Conservation (phyloP, 1,284 basidiomycete species). For the Sporisorium sorghi region DNA sequence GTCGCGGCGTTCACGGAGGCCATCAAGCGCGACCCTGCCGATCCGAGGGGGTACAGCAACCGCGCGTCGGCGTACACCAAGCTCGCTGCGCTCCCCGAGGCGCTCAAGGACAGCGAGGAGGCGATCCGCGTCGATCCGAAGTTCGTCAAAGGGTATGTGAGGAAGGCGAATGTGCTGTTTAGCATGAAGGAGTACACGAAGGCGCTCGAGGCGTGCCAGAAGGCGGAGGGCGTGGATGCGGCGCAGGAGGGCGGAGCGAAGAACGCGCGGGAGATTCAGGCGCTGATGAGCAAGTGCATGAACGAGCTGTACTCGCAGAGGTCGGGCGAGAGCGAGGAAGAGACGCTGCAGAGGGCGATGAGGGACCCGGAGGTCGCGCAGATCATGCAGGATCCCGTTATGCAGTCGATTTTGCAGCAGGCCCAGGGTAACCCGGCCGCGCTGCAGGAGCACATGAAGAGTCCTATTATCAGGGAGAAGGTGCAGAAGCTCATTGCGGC, state of each 20-base stretch:
- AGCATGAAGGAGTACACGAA: constrained; percentile 92
- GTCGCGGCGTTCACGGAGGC: constrained; percentile 94
- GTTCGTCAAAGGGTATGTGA: constrained; percentile 86
- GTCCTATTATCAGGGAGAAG: constrained; percentile 80
- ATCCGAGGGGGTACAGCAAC: constrained; percentile 95
- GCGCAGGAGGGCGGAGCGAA: constrained; percentile 48
- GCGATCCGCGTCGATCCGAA: constrained; percentile 91
- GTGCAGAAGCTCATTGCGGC: constrained; percentile 93
- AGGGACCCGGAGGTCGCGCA: constrained; percentile 92
- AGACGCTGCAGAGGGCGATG: constrained; percentile 94
- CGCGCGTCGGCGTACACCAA: constrained; percentile 96
- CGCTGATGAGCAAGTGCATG: constrained; percentile 71
- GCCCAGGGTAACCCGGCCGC: constrained; percentile 90
- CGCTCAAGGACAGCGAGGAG: constrained; percentile 92
- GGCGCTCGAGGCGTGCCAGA: constrained; percentile 70
- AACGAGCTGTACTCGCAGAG: constrained; percentile 84
- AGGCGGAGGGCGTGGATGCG: constrained; percentile 55
- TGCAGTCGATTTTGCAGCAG: constrained; percentile 85
- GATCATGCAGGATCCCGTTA: constrained; percentile 73
- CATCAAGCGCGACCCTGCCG: constrained; percentile 92
- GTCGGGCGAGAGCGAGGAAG: constrained; percentile 88
- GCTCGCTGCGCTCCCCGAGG: constrained; percentile 91
- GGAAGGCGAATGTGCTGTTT: constrained; percentile 87
- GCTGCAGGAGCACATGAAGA: constrained; percentile 97
- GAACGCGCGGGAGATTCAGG: constrained; percentile 61